Base-by-base conservation (phyloP, 176 grass and related monocot genomes). In the Juncus inflexus region DNA sequence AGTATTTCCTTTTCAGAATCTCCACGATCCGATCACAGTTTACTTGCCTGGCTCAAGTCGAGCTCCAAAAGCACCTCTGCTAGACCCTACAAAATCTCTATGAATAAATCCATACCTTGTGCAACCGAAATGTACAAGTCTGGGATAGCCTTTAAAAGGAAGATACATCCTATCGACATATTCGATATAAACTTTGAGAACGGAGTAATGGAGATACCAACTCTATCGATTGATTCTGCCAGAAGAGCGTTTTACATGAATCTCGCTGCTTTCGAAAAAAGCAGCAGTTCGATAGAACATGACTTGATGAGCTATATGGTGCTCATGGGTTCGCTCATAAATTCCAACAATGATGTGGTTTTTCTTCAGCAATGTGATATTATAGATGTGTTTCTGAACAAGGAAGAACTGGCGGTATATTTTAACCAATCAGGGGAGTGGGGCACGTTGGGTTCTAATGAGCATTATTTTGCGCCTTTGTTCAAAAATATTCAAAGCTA, bases 331-430 rank as follows among this genome's bases (percentile, higher is more conserved):
- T n/a, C n/a, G n/a, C n/a, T n/a, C n/a, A n/a, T n/a, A n/a, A n/a
- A n/a, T n/a, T n/a, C n/a, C n/a, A n/a, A n/a, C n/a, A n/a, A n/a
- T n/a, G n/a, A n/a, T n/a, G n/a, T n/a, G n/a, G n/a, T n/a, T n/a
- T n/a, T n/a, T n/a, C n/a, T n/a, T n/a, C n/a, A n/a, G n/a, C n/a
- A n/a, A n/a, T n/a, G n/a, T n/a, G n/a, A n/a, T n/a, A n/a, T n/a
- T n/a, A n/a, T n/a, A n/a, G n/a, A n/a, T n/a, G n/a, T n/a, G n/a
- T n/a, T n/a, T n/a, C n/a, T n/a, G n/a, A n/a, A n/a, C n/a, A n/a
- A 75, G 12, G 72, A 75, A 50, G 72, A 75, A 49, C 60, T 54
- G 0, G 72, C 42, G 16, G 60, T 16, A 38, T 65, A 63, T 60
- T 65, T 75, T 35, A 75, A 40, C 15, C 43, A 39, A 28, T 64